Evolutionary conservation across 2,329 filamentous ascomycete species (phyloP).

Genomic region (Sporothrix curviconia): DNA sequence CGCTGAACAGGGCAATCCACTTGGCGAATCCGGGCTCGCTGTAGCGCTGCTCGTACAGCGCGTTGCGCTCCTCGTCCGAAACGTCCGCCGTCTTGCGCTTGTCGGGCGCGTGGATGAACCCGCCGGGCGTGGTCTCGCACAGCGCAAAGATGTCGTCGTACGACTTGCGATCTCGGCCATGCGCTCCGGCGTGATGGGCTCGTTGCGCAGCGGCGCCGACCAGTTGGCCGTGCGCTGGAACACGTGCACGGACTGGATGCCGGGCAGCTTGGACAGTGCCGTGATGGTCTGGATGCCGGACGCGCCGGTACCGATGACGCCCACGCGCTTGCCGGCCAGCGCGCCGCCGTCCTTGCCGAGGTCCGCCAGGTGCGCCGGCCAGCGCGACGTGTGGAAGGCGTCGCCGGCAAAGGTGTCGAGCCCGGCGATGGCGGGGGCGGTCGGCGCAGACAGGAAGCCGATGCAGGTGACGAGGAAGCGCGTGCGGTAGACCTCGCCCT

Average conservation of each 20-base stretch:
- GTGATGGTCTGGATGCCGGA: slow-evolving; percentile 71
- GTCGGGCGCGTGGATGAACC: slow-evolving; percentile 8
- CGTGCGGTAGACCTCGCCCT: slow-evolving; percentile 25
- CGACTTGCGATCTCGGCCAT: background rate
- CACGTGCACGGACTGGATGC: slow-evolving; percentile 66
- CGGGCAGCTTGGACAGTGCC: no score
- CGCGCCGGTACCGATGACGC: slow-evolving; percentile 70
- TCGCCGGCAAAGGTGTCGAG: slow-evolving; percentile 52
- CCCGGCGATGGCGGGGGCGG: slow-evolving; percentile 56
- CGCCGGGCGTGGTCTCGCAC: background rate
- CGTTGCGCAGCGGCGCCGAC: slow-evolving; percentile 40
- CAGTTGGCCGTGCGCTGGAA: slow-evolving; percentile 72
- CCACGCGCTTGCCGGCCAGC: slow-evolving; percentile 59
- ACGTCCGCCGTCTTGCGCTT: no score
- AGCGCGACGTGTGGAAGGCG: slow-evolving; percentile 56
- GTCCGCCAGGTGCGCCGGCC: slow-evolving; percentile 47
- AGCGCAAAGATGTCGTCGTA: slow-evolving; percentile 8
- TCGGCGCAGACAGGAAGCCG: slow-evolving; percentile 61
- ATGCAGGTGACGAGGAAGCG: slow-evolving; percentile 52
- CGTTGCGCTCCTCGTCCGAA: no score
- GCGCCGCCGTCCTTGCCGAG: no score
- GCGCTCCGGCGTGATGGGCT: slow-evolving; percentile 1
- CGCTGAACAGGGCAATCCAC: slow-evolving; percentile 16
- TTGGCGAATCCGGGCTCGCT: slow-evolving; percentile 13
- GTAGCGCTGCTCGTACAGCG: slow-evolving; percentile 9